Percentiles rank a stretch among this genome's conserved stretches.
Evolutionary conservation across 495 filamentous ascomycete genomes (phyloP).

Genomic region (Cercophora samala): DNA sequence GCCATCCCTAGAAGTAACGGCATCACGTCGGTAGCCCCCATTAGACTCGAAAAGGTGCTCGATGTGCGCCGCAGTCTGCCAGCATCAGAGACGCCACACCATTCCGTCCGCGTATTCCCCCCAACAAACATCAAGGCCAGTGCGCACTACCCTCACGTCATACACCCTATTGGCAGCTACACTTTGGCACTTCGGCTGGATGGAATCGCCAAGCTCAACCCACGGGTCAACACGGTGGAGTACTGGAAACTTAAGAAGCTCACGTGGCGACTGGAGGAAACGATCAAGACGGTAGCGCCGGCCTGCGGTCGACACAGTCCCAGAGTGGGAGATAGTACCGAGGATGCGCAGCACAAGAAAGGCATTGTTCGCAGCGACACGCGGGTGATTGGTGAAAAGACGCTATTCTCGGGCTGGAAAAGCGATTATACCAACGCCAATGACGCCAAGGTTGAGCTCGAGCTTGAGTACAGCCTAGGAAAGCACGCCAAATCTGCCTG

Average conservation of each 20-base stretch:
- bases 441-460: constrained; percentile 74
- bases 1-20: constrained; percentile 57
- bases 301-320: constrained; percentile 75
- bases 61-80: constrained; percentile 71
- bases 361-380: constrained; percentile 74
- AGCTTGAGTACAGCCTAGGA: constrained; percentile 71
- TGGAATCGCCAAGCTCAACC: constrained; percentile 66
- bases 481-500: constrained; percentile 63
- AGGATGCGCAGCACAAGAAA: constrained; percentile 52
- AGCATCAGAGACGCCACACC: constrained; percentile 58
- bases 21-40: constrained; percentile 28
- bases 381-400: constrained; percentile 59
- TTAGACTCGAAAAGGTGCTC: constrained; percentile 62
- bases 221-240: constrained; percentile 47
- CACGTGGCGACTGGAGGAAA: constrained; percentile 91
- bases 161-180: constrained; percentile 85
- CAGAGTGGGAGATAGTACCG: constrained; percentile 56
- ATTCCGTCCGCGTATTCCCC: constrained; percentile 89
- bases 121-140: constrained; percentile 87
- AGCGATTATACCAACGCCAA: constrained; percentile 68
- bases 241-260: constrained; percentile 89
- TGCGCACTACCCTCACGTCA: constrained; percentile 72
- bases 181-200: constrained; percentile 74
- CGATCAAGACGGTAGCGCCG: constrained; percentile 70
- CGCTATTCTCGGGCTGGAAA: constrained; percentile 76